Percentiles rank a stretch among this genome's conserved stretches.
Evolutionary conservation across 2,329 filamentous ascomycete species (phyloP).

Genomic region (Penicillium digitatum): DNA sequence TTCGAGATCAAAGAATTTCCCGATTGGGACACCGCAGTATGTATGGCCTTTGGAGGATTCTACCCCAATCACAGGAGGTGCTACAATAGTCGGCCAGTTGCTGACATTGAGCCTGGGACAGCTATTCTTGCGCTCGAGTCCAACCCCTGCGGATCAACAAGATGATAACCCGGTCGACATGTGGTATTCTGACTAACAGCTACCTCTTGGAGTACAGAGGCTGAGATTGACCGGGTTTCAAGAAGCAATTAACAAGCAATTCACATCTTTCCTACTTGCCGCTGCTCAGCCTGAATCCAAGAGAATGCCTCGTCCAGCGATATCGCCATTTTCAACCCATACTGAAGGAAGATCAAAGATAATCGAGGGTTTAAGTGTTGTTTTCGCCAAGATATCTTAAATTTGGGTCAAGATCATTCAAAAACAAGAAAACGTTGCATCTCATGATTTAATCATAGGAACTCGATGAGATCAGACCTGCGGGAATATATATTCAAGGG

Average conservation of each 20-base stretch:
- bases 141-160: conserved; percentile 56
- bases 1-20: conserved; percentile 47
- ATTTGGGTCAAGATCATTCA: neutral
- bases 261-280: conserved; percentile 34
- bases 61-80: conserved; percentile 43
- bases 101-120: conserved; percentile 37
- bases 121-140: conserved; percentile 43
- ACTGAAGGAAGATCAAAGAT: conserved; percentile 20
- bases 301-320: conserved; percentile 49
- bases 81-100: conserved; percentile 30
- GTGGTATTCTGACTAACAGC: conserved; percentile 44
- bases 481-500: neutral
- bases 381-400: too few species aligned
- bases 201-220: conserved; percentile 44
- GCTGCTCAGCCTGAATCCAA: conserved; percentile 46
- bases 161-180: conserved; percentile 55
- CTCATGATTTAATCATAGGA: too few species aligned
- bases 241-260: too few species aligned
- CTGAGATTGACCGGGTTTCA: conserved; percentile 42
- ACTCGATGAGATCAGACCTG: too few species aligned
- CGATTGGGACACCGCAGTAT: conserved; percentile 48
- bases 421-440: neutral
- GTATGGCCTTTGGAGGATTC: conserved; percentile 47
- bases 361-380: neutral
- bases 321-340: conserved; percentile 38